These are phyloP conservation scores for Orychophragmus violaceus DNA, from an alignment of 345 rosid species.

Conservation along the genomic window DNA sequence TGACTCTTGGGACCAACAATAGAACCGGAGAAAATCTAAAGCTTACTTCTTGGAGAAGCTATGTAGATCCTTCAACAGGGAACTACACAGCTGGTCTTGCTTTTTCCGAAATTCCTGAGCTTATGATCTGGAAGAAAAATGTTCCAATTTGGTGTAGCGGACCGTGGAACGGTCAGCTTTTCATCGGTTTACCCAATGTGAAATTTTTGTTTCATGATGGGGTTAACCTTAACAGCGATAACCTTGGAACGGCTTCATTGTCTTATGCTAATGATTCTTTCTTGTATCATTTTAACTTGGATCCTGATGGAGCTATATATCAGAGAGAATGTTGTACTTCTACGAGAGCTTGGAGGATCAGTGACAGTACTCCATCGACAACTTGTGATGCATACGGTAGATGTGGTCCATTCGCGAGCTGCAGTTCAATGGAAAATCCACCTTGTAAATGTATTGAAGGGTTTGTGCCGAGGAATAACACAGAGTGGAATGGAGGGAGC, in stretches of 20 bases:
- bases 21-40: slow-evolving; percentile 25
- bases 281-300: slow-evolving; percentile 21
- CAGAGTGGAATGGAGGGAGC: slow-evolving; percentile 37
- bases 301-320: slow-evolving; percentile 30
- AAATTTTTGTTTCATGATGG: no score
- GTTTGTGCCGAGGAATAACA: slow-evolving; percentile 35
- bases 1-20: slow-evolving; percentile 31
- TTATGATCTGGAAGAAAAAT: slow-evolving; percentile 39
- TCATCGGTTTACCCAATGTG: slow-evolving; percentile 32
- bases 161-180: slow-evolving; percentile 53
- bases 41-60: slow-evolving; percentile 48
- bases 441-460: slow-evolving; percentile 54
- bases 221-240: slow-evolving; percentile 14
- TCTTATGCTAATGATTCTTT: slow-evolving; percentile 6
- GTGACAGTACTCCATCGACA: neutral
- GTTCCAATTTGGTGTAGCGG: slow-evolving; percentile 44
- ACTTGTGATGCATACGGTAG: slow-evolving; percentile 41
- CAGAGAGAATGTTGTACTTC: slow-evolving; percentile 14
- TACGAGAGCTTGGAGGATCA: slow-evolving; percentile 4
- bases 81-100: slow-evolving; percentile 35
- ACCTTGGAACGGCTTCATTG: slow-evolving; percentile 17
- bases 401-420: slow-evolving; percentile 48
- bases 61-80: slow-evolving; percentile 52
- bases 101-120: slow-evolving; percentile 28
- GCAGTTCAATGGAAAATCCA: slow-evolving; percentile 17